Evolutionary conservation across 169 alveolate species (phyloP), one percentile per base, ranked within the genome.

Genomic region (Cryptosporidium sp.): DNA sequence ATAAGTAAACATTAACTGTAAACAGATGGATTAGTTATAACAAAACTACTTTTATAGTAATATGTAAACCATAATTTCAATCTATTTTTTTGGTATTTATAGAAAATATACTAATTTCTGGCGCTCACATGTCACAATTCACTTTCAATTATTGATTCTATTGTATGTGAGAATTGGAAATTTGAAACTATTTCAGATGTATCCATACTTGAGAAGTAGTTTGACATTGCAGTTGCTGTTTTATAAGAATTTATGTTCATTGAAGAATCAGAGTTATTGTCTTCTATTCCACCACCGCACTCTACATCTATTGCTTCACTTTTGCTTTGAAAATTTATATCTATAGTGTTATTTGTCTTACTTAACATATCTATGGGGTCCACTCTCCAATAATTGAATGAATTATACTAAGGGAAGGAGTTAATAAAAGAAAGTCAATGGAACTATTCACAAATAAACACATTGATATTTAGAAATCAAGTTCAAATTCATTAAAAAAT

Each of bases 321-420:
- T 29, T 44, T 42, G 6, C 65, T 23, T 23, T 0, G 3, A 45
- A 3, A 16, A 18, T 44, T 70, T 0, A 18, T 44, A 44, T 70
- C 65, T 44, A 44, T 70, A 39, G 58, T 52, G 39, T 44, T 26
- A 44, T 12, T 70, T 48, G 60, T 45, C 21, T 70, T 70, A n/a
- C 42, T 80, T 42, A 60, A 33, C 44, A 35, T 65, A 14, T 80
- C 75, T 6, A 80, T 65, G 14, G 89, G 89, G 53, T 80, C 67
- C 10, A 80, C 29, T 29, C 75, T 80, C 89, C 89, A 80, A 42
- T 37, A 80, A 80, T 80, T 80, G 29, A 80, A 80, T 23, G 89
- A 80, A 80, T 80, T 80, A 44, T 45, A 80, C 89, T 80, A 51
- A 80, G 39, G 21, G 69, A 72, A 58, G 6, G 51, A 56, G 86